Conservation (phyloP, 805 yeast genomes). For the Wickerhamomyces sydowiorum region DNA sequence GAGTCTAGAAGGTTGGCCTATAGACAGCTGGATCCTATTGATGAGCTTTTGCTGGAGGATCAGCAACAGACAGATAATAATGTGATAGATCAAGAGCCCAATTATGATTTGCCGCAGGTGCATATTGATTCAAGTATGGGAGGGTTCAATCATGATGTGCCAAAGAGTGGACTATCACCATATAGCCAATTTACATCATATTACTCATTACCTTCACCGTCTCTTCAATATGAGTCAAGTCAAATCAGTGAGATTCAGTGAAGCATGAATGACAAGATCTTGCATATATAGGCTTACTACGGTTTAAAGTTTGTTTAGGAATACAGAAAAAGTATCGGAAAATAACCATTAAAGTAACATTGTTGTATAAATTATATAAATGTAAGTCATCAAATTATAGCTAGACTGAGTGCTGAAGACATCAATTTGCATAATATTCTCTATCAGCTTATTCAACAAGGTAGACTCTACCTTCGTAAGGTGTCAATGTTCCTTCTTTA, state of each 20-base stretch:
- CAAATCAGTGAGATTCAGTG: too few relatives aligned
- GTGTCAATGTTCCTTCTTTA: conserved; percentile 25
- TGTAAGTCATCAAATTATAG: neutral
- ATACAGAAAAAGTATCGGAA: too few relatives aligned
- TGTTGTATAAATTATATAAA: too few relatives aligned
- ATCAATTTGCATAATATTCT: neutral
- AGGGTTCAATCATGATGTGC: neutral
- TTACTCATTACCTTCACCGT: neutral
- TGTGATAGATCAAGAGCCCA: neutral
- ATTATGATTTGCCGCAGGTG: too few relatives aligned
- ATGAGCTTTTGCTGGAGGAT: neutral
- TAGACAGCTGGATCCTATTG: neutral
- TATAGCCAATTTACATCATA: neutral
- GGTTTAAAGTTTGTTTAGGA: too few relatives aligned
- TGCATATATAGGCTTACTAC: too few relatives aligned
- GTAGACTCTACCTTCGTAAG: conserved; percentile 43
- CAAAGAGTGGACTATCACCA: neutral
- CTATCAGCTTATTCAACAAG: conserved; percentile 7
- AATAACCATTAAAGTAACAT: too few relatives aligned
- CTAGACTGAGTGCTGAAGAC: neutral
- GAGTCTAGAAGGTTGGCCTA: neutral
- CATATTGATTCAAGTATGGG: too few relatives aligned
- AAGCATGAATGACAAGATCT: too few relatives aligned
- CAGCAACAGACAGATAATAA: neutral
- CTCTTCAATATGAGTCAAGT: neutral